A percentile compares a stretch with the other conserved stretches of the same genome.
Evolutionary conservation across 768 basidiomycete species (phyloP).

Genomic region (Panaeolus cyanescens): DNA sequence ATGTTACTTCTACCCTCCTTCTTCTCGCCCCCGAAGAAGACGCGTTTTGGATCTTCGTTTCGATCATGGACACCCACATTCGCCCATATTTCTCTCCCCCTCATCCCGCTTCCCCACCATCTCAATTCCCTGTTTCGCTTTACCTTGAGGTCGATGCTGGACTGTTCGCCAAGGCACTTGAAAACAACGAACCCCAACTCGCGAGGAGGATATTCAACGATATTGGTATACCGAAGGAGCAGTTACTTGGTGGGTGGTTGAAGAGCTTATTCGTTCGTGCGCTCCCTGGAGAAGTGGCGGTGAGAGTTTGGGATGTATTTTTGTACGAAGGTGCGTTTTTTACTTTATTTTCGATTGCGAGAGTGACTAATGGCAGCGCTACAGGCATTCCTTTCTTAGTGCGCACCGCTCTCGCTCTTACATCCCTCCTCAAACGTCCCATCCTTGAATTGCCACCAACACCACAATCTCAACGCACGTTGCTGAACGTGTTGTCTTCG

Average conservation of each 20-base stretch:
- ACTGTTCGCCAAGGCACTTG: slow-evolving; percentile 71
- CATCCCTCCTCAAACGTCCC: slow-evolving; percentile 59
- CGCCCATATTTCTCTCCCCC: slow-evolving; percentile 69
- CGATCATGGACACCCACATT: slow-evolving; percentile 84
- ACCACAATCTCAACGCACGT: slow-evolving; percentile 44
- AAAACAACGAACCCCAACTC: slow-evolving; percentile 56
- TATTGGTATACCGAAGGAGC: slow-evolving; percentile 56
- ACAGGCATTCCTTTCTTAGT: slow-evolving; percentile 73
- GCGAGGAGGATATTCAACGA: slow-evolving; percentile 70
- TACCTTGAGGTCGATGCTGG: slow-evolving; percentile 80
- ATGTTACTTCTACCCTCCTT: slow-evolving; percentile 72
- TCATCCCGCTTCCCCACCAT: background rate
- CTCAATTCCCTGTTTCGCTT: slow-evolving; percentile 31
- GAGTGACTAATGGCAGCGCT: background rate
- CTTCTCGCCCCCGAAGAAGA: slow-evolving; percentile 84
- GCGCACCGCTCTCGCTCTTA: slow-evolving; percentile 70
- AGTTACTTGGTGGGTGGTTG: slow-evolving; percentile 73
- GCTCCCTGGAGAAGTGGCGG: slow-evolving; percentile 64
- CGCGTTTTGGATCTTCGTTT: slow-evolving; percentile 89
- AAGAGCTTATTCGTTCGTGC: slow-evolving; percentile 68
- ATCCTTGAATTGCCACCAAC: slow-evolving; percentile 50
- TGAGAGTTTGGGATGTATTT: slow-evolving; percentile 83
- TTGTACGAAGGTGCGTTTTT: slow-evolving; percentile 67
- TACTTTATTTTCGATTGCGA: background rate
- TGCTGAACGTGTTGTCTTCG: slow-evolving; percentile 52